Evolutionary conservation across 1,284 basidiomycete species (phyloP), one percentile per base, ranked within the genome.

Genomic region (Puccinia sorghi): DNA sequence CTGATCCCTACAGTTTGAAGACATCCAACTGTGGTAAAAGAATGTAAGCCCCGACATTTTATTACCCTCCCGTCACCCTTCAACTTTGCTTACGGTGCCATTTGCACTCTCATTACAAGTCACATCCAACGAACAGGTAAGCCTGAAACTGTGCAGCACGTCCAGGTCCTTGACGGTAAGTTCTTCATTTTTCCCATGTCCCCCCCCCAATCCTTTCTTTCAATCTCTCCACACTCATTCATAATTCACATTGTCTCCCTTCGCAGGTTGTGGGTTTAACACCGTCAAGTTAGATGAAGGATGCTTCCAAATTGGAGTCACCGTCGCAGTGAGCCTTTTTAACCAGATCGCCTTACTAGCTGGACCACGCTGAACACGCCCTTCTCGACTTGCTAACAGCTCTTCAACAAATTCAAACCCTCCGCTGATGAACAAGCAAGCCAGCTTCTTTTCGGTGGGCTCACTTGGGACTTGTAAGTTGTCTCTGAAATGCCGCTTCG

Each of bases 21-120:
- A 59, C 64, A 6, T 41, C 63, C 39, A 77, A 77, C 66, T 77
- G 75, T n/a, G 25, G 41, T 3, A 77, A 77, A 48, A 22, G 37
- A 57, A 50, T 77, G 75, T 77, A 50, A 70, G 75, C 25, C 57
- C 37, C 43, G 11, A 15, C 43, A 32, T 32, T 4, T 32, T 32
- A 4, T 32, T 4, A 46, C 43, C 11, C 43, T 46, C 15, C 11
- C 50, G n/a, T n/a, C 50, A 15, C 20, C 5, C 20, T 52, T 52
- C 13, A 52, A 5, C 20, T 46, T 41, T 15, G 7, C 32, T 32
- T 32, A 32, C 32, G 2, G 32, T 32, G 2, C 32, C 32, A 32
- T 32, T 32, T 1, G 32, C 32, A 1, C n/a, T 22, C 1, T 56
- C 52, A 27, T 8, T 1, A 32, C 4, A 1, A 77, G 75, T 8